Conservation (phyloP, 768 basidiomycete genomes). For the Boletus barrowsii region DNA sequence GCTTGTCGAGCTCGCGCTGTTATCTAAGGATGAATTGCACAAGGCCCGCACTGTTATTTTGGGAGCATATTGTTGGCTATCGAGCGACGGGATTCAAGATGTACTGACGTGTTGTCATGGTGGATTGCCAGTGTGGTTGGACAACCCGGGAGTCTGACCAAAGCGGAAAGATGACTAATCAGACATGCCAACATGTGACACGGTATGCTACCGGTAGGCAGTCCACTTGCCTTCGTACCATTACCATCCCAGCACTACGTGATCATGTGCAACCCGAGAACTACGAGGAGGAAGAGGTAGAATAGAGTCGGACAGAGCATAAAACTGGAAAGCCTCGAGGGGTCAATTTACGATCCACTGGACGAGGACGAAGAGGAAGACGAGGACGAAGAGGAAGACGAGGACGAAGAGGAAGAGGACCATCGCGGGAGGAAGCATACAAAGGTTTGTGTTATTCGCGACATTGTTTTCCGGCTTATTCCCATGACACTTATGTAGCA, state of each 20-base stretch:
- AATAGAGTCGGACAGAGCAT: conserved; percentile 18
- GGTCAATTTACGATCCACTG: conserved; percentile 36
- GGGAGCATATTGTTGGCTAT: conserved; percentile 72
- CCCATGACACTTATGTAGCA: conserved; percentile 37
- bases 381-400: conserved; percentile 59
- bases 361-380: conserved; percentile 46
- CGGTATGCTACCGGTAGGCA: neutral
- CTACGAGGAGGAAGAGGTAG: conserved; percentile 39
- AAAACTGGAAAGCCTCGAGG: conserved; percentile 26
- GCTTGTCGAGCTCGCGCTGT: conserved; percentile 80
- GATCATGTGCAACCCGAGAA: conserved; percentile 31
- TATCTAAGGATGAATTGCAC: conserved; percentile 87
- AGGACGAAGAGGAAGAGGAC: conserved; percentile 48
- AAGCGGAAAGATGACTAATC: conserved; percentile 26
- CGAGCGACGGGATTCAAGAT: conserved; percentile 81
- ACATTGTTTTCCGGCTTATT: conserved; percentile 3
- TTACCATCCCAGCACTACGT: conserved; percentile 25
- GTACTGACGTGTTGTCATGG: conserved; percentile 48
- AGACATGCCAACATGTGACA: neutral
- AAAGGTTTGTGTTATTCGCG: conserved; percentile 48
- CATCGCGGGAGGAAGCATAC: conserved; percentile 53
- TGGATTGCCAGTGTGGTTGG: conserved; percentile 34
- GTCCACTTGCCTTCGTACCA: conserved; percentile 21
- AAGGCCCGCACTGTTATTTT: conserved; percentile 88
- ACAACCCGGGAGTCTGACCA: no score